Percentiles rank a stretch among this genome's conserved stretches.
phyloP scores from a whole-genome alignment of 257 asterid species.

The Solanum appendiculatum region DNA sequence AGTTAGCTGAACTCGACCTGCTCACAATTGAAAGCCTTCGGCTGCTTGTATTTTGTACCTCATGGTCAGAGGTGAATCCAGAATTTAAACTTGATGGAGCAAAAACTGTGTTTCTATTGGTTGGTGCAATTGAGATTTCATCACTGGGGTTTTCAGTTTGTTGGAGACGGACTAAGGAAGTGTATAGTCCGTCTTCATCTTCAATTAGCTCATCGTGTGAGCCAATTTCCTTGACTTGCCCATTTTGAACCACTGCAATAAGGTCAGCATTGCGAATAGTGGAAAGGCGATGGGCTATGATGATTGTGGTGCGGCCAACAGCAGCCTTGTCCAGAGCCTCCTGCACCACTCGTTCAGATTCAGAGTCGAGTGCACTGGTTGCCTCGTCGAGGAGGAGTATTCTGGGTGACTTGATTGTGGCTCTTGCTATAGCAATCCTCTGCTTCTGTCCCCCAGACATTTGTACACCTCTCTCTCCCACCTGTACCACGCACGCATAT shows the following conservation, averaged over 20 bases:
- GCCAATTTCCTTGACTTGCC: constrained; percentile 62
- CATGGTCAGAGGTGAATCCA: constrained; percentile 9
- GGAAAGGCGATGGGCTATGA: constrained; percentile 88
- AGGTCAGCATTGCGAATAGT: constrained; percentile 77
- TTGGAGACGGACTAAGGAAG: constrained; percentile 61
- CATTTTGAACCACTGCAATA: constrained; percentile 60
- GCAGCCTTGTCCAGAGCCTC: constrained; percentile 85
- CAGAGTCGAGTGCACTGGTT: constrained; percentile 85
- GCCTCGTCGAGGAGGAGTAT: constrained; percentile 91
- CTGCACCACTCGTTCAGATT: constrained; percentile 76
- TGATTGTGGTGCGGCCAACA: constrained; percentile 72
- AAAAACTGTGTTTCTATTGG: neutral
- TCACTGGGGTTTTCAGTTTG: constrained; percentile 30
- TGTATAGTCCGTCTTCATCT: constrained; percentile 36
- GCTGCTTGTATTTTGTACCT: constrained; percentile 41
- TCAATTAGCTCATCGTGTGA: constrained; percentile 49
- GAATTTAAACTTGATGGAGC: neutral
- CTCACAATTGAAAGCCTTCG: constrained; percentile 35
- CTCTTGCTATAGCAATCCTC: constrained; percentile 92
- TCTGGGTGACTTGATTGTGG: constrained; percentile 51
- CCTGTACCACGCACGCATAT: constrained; percentile 28
- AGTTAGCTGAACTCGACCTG: constrained; percentile 58
- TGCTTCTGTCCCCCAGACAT: constrained; percentile 99
- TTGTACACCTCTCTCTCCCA: constrained; percentile 91
- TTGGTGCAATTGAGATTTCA: neutral